phyloP scores from a whole-genome alignment of 1,284 basidiomycete genomes.

The Sporisorium iseilematis-ciliati region DNA sequence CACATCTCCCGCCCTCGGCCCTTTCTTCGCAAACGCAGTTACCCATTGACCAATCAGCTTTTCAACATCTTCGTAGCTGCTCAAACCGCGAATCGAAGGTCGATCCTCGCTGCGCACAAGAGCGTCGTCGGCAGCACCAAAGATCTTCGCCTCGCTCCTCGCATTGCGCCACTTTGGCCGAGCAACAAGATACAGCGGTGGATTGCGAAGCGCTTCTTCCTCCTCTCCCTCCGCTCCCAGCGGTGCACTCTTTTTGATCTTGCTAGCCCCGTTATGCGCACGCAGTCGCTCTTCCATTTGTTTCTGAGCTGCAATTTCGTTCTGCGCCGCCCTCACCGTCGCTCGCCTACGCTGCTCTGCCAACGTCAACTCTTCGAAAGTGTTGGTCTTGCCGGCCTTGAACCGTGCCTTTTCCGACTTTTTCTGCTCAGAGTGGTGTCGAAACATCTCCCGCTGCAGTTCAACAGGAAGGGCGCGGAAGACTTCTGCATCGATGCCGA shows the following conservation, averaged over 20 bases:
- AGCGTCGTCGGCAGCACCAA: constrained; percentile 7
- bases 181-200: constrained; percentile 31
- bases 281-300: constrained; percentile 20
- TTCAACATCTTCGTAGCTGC: constrained; percentile 19
- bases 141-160: constrained; percentile 13
- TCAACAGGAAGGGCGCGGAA: constrained; percentile 55
- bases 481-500: constrained; percentile 62
- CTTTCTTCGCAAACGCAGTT: constrained; percentile 29
- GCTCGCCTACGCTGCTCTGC: constrained; percentile 46
- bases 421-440: constrained; percentile 36
- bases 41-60: constrained; percentile 50
- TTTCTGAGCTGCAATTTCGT: constrained; percentile 20
- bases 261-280: constrained; percentile 11
- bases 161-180: constrained; percentile 10
- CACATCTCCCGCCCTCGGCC: constrained; percentile 55
- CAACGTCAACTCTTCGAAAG: constrained; percentile 30
- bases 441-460: constrained; percentile 56
- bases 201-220: constrained; percentile 20
- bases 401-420: constrained; percentile 33
- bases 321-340: constrained; percentile 40
- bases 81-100: constrained; percentile 40
- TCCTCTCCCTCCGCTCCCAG: constrained; percentile 9
- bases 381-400: constrained; percentile 29
- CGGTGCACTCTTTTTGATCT: constrained; percentile 2
- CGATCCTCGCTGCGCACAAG: background rate